Base-by-base conservation (phyloP, 1,139 yeast species). In the Hemisphaericaspora xylanilytica region DNA sequence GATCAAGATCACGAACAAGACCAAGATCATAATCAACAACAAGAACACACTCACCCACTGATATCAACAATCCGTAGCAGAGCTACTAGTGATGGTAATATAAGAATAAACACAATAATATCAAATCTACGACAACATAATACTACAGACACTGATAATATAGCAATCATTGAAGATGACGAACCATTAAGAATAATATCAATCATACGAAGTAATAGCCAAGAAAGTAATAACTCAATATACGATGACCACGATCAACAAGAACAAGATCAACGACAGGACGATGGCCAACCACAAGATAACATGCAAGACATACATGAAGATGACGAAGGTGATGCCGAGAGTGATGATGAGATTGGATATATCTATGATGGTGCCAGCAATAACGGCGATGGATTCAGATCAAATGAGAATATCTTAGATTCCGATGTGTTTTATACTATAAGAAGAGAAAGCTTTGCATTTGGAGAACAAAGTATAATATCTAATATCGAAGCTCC, bases 391-490 rank as follows among this genome's bases (percentile, higher is more conserved):
- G 33, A 14, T 20, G 38, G 33, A 18, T 33, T 41, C 16, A 46
- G 44, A 28, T 20, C 37, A 33, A 28, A 37, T 28, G 41, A 38
- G 12, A 50, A 47, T 25, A 45, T 47, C 32, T 50, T 52, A 12
- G 63, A 59, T 45, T 57, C 62, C 22, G 64, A 59, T 41, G 40
- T 44, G 25, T 63, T 60, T 39, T 63, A 63, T 41, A 36, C 45
- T 12, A 55, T 53, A 20, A 40, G 63, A 30, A 39, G 60, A 29
- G 60, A 56, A 33, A 56, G 61, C 37, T 58, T 53, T 37, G 47
- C 32, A 15, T 17, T 43, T n/a, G 41, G 29, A 9, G 36, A 40
- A 24, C 38, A 37, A n/a, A 35, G 25, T 4, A 28, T 22, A 30
- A 24, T 17, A 20, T n/a, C n/a, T n/a, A n/a, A n/a, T n/a, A n/a